Base-by-base conservation (phyloP, 2,329 filamentous ascomycete genomes). In the Calycina herbarum region DNA sequence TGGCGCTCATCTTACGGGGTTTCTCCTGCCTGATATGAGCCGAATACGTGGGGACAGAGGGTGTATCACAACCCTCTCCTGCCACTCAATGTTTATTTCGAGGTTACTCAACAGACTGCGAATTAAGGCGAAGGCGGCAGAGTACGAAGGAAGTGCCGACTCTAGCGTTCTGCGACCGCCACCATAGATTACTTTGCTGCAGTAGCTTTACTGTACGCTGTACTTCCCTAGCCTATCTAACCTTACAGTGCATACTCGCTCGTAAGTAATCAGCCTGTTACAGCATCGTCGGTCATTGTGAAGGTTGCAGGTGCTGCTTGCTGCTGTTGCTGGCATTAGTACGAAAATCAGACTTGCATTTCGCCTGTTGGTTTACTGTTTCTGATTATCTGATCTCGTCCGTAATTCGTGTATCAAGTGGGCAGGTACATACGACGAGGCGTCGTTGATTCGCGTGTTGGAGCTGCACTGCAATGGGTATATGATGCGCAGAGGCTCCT, bases 11-110 rank as follows among this genome's bases (percentile, higher is more conserved):
- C 35, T 38, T 11, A 38, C 10, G 35, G 11, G 2, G 8, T 38
- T 33, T 33, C 31, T 33, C 31, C 35, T 40, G 10, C 35, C 24
- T 54, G 48, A 8, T 54, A 8, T 54, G 48, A 54, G n/a, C 48
- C 48, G 48, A 54, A 29, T 24, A 54, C 48, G 48, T 54, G 48
- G 48, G 48, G 48, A 54, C 48, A 15, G 48, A 20, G 48, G 48
- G 48, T 54, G 48, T 54, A 20, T 54, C 48, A 54, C n/a, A 27
- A 35, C 10, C 10, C 33, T 35, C 7, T 11, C 33, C 33, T 35
- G 33, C 33, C 33, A 35, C 10, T 38, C 1, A 38, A 13, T 11
- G 35, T 38, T 38, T 40, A 17, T 40, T 40, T 40, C 35, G 1
- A 15, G 35, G 35, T 38, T 38, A 38, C 35, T 40, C 38, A 40